Conservation (phyloP, 106 monocot genomes). For the Xerophyta viscosa region DNA sequence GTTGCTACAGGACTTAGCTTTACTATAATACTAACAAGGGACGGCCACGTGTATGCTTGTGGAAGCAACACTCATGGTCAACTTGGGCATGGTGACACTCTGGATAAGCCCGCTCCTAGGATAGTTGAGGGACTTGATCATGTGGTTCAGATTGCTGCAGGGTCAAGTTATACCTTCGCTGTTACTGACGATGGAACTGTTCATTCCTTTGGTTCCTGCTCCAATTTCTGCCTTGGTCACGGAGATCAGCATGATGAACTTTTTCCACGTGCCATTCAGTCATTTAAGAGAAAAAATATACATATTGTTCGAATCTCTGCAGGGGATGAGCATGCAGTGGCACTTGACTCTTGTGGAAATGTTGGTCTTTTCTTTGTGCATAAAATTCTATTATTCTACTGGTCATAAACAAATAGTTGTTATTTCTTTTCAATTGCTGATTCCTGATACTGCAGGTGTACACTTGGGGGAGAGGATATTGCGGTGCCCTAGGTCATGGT, state of each 20-base stretch:
- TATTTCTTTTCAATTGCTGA: slow-evolving; percentile 1
- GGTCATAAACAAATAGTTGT: neutral
- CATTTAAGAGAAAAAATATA: slow-evolving; percentile 60
- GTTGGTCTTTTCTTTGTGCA: slow-evolving; percentile 25
- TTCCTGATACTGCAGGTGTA: slow-evolving; percentile 56
- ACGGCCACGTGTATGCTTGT: slow-evolving; percentile 81
- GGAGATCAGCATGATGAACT: slow-evolving; percentile 87
- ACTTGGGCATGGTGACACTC: slow-evolving; percentile 84
- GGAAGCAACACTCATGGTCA: slow-evolving; percentile 91
- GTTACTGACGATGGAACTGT: slow-evolving; percentile 73
- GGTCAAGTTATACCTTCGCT: slow-evolving; percentile 80
- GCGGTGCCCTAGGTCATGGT: slow-evolving; percentile 92
- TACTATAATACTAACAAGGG: slow-evolving; percentile 63
- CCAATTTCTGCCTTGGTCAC: slow-evolving; percentile 96
- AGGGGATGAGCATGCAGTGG: slow-evolving; percentile 98
- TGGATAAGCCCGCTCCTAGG: slow-evolving; percentile 65
- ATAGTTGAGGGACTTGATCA: slow-evolving; percentile 35
- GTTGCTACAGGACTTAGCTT: slow-evolving; percentile 90
- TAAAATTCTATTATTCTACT: neutral
- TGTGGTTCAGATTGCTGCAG: slow-evolving; percentile 83
- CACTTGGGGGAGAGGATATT: slow-evolving; percentile 98
- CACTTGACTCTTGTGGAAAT: slow-evolving; percentile 82
- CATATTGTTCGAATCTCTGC: slow-evolving; percentile 83
- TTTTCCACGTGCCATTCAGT: slow-evolving; percentile 64
- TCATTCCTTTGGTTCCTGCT: slow-evolving; percentile 86